phyloP scores from a whole-genome alignment of 2,329 filamentous ascomycete genomes.

The Phialemoniopsis sp. region DNA sequence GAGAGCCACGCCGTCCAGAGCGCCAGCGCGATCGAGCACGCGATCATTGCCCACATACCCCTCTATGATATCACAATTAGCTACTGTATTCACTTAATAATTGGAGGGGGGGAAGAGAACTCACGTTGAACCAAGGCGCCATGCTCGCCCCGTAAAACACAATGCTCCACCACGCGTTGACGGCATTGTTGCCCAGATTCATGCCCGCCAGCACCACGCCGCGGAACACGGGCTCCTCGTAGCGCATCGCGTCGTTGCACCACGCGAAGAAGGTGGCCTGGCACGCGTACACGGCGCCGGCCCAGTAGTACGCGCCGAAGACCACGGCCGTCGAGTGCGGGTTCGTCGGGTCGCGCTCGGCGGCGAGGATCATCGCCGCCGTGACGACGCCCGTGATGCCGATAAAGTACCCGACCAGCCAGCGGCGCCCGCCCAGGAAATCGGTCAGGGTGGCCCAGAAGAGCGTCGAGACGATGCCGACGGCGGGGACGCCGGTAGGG shows the following conservation, averaged over 20 bases:
- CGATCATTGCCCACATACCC: constrained; percentile 75
- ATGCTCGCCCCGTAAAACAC: constrained; percentile 65
- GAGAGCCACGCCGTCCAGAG: constrained; percentile 55
- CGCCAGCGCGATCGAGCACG: constrained; percentile 51
- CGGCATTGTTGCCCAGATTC: constrained; percentile 64
- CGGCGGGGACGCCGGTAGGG: constrained; percentile 50
- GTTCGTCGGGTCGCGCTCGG: constrained; percentile 33
- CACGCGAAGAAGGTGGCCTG: constrained; percentile 74
- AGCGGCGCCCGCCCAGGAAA: constrained; percentile 57
- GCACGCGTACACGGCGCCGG: constrained; percentile 66
- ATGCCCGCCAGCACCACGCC: constrained; percentile 67
- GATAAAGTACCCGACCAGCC: constrained; percentile 64
- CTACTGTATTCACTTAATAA: constrained; percentile 2
- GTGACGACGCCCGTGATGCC: constrained; percentile 60
- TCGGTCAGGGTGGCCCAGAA: constrained; percentile 70
- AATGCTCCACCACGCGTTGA: constrained; percentile 72
- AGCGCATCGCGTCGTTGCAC: constrained; percentile 67
- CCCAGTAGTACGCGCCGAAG: constrained; percentile 67
- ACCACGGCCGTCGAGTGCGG: constrained; percentile 42
- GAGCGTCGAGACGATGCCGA: constrained; percentile 56
- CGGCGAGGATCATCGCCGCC: constrained; percentile 56
- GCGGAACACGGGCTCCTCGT: constrained; percentile 58
- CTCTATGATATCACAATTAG: constrained; percentile 31
- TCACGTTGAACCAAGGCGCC: constrained; percentile 61
- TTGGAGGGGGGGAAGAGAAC: constrained; percentile 15